Percentiles rank a stretch among this genome's conserved stretches.
These are phyloP conservation scores for Solanum chacoense DNA, from an alignment of 305 asterid genomes.

Conservation along the genomic window DNA sequence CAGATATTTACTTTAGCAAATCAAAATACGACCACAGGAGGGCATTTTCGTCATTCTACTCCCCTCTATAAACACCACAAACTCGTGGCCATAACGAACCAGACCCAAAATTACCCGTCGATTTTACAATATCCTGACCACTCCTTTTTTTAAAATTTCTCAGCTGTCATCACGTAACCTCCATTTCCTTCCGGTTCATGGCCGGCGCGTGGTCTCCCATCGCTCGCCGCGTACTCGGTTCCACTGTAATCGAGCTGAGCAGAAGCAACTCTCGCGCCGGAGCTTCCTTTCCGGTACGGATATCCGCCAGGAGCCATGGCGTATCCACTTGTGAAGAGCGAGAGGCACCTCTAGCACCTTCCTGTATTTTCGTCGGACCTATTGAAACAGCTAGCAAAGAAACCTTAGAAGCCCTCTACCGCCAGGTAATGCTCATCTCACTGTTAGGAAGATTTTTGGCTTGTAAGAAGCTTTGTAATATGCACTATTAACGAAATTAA, in stretches of 20 bases:
- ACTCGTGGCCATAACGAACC: neutral
- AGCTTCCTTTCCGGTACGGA: conserved; percentile 35
- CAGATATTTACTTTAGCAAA: neutral
- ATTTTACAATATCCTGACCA: neutral
- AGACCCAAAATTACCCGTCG: neutral
- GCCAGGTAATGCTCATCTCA: conserved; percentile 37
- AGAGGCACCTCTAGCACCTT: conserved; percentile 52
- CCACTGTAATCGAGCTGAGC: conserved; percentile 33
- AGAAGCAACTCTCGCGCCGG: conserved; percentile 30
- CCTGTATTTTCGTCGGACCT: conserved; percentile 89
- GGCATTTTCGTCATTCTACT: neutral
- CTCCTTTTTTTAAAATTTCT: neutral
- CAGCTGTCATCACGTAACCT: neutral
- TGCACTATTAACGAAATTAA: neutral
- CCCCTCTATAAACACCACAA: neutral
- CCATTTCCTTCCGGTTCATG: conserved; percentile 24
- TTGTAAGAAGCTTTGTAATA: neutral
- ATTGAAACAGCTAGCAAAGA: conserved; percentile 87
- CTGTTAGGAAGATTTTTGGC: neutral
- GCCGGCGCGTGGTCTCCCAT: conserved; percentile 62
- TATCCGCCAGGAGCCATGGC: conserved; percentile 37
- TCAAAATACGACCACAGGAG: neutral
- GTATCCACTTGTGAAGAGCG: conserved; percentile 25
- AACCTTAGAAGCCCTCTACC: conserved; percentile 81
- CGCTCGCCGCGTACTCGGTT: conserved; percentile 39